Evolutionary conservation across 2,329 filamentous ascomycete species (phyloP).

Genomic region (Fusarium odoratissimum): DNA sequence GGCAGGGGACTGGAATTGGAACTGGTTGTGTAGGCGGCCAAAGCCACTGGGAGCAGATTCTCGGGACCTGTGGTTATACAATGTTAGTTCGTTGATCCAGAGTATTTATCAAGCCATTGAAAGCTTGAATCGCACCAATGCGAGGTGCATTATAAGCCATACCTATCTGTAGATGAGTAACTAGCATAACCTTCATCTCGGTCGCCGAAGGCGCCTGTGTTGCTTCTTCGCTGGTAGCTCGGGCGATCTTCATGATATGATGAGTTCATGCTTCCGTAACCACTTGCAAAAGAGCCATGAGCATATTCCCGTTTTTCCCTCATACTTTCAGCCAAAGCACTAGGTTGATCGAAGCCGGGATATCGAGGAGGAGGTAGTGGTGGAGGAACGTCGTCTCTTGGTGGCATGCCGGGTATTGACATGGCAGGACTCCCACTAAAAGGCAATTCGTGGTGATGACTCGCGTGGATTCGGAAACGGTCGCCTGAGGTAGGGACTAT

Average conservation of each 20-base stretch:
- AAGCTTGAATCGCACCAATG: constrained; percentile 4
- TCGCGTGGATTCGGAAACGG: constrained; percentile 44
- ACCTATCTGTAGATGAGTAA: constrained; percentile 55
- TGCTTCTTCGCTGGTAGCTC: constrained; percentile 49
- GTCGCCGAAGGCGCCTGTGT: constrained; percentile 30
- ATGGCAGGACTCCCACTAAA: constrained; percentile 54
- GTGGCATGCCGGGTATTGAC: constrained; percentile 55
- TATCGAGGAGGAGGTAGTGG: constrained; percentile 59
- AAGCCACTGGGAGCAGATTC: constrained; percentile 57
- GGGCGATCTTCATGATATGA: constrained; percentile 51
- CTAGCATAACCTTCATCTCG: constrained; percentile 59
- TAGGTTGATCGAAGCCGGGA: constrained; percentile 51
- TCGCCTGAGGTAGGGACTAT: constrained; percentile 47
- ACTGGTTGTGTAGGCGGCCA: constrained; percentile 63
- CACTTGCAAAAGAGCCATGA: constrained; percentile 50
- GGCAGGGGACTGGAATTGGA: constrained; percentile 59
- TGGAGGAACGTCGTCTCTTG: constrained; percentile 54
- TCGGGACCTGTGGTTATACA: constrained; percentile 51
- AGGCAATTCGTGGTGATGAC: constrained; percentile 48
- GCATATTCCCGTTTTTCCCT: constrained; percentile 46
- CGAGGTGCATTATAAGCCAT: constrained; percentile 17
- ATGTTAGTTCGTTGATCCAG: constrained; percentile 31
- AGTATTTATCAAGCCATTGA: neutral
- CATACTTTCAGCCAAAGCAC: constrained; percentile 46
- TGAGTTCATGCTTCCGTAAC: constrained; percentile 56